A percentile compares a stretch with the other conserved stretches of the same genome.
These are phyloP conservation scores for Pezicula neosporulosa DNA, from an alignment of 2,329 filamentous ascomycete genomes.

Conservation along the genomic window DNA sequence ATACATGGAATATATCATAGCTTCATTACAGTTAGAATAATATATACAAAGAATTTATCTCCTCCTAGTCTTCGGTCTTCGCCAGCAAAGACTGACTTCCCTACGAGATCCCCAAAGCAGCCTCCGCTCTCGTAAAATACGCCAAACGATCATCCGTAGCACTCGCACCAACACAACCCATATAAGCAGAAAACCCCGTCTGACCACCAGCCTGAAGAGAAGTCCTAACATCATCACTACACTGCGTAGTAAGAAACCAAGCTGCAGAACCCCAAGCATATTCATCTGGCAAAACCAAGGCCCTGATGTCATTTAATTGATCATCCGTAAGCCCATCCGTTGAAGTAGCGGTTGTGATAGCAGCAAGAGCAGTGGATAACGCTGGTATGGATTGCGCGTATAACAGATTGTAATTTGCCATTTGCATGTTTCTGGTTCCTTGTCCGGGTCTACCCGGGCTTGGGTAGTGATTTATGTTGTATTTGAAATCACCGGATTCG, in stretches of 20 bases:
- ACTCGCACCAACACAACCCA: conserved; percentile 50
- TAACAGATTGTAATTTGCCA: conserved; percentile 46
- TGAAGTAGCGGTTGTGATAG: conserved; percentile 26
- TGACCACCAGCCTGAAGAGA: conserved; percentile 38
- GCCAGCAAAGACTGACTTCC: too few relatives aligned
- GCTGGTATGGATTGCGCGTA: conserved; percentile 48
- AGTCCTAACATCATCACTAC: conserved; percentile 36
- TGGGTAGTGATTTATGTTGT: conserved; percentile 56
- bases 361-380: conserved; percentile 31
- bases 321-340: conserved; percentile 28
- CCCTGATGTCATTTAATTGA: conserved; percentile 40
- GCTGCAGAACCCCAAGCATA: conserved; percentile 55
- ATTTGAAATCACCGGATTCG: conserved; percentile 59
- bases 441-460: conserved; percentile 47
- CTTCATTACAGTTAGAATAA: too few relatives aligned
- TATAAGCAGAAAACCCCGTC: conserved; percentile 48
- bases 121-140: conserved; percentile 46
- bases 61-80: too few relatives aligned
- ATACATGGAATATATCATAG: too few relatives aligned
- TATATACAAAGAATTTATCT: too few relatives aligned
- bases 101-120: conserved; percentile 30
- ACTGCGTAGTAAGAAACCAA: conserved; percentile 59
- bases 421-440: conserved; percentile 65
- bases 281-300: conserved; percentile 44
- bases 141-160: conserved; percentile 40